A percentile compares a stretch with the other conserved stretches of the same genome.
phyloP scores from a whole-genome alignment of 768 basidiomycete genomes.

The Hygrophoropsis aurantiaca region DNA sequence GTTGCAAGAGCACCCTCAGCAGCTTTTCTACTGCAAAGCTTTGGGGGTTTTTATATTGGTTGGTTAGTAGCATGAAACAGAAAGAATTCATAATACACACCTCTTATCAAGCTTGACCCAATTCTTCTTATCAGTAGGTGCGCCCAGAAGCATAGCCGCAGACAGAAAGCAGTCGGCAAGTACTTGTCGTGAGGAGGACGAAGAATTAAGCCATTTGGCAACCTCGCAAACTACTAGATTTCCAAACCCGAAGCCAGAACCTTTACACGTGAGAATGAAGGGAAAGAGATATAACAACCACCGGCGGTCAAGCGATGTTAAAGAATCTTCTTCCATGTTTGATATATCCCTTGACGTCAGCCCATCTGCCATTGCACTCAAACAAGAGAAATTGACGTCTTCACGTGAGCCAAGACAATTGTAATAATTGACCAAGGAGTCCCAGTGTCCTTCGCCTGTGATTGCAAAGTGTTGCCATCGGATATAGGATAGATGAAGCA shows the following conservation, averaged over 20 bases:
- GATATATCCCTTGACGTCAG: slow-evolving; percentile 1
- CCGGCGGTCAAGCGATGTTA: too few species aligned
- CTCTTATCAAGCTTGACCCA: slow-evolving; percentile 10
- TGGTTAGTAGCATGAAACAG: too few species aligned
- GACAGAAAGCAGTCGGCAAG: slow-evolving; percentile 10
- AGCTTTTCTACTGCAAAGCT: too few species aligned
- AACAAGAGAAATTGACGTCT: slow-evolving; percentile 1
- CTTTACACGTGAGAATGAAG: neutral
- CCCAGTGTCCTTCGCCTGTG: slow-evolving; percentile 2
- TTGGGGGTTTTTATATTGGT: too few species aligned
- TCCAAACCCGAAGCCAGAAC: neutral
- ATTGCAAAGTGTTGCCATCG: neutral
- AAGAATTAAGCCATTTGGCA: slow-evolving; percentile 2
- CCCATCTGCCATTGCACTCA: neutral
- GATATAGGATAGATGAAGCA: slow-evolving; percentile 7
- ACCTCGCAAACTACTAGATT: slow-evolving; percentile 1
- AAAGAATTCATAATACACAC: neutral
- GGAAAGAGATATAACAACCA: slow-evolving; percentile 8
- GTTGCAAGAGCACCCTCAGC: too few species aligned
- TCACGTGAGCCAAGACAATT: slow-evolving; percentile 1
- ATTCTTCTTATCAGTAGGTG: slow-evolving; percentile 3
- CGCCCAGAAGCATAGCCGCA: slow-evolving; percentile 6
- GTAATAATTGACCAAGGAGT: slow-evolving; percentile 8
- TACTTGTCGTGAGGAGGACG: slow-evolving; percentile 1
- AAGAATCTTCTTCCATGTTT: too few species aligned